These are phyloP conservation scores for Venturia aucupariae DNA, from an alignment of 2,329 filamentous ascomycete genomes.

Conservation along the genomic window DNA sequence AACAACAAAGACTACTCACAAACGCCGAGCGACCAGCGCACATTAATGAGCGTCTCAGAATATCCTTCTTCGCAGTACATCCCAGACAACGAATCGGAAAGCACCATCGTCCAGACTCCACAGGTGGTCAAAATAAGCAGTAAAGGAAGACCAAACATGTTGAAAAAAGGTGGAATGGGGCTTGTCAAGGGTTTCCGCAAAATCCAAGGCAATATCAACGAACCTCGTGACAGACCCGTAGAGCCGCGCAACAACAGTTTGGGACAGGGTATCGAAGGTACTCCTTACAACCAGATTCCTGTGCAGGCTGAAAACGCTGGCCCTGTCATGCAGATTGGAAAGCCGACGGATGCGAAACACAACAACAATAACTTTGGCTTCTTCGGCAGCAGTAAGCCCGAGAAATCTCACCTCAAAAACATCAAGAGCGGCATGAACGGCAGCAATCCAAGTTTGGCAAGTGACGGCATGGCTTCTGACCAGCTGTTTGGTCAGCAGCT, in stretches of 20 bases:
- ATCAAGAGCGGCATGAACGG: constrained; percentile 30
- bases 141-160: constrained; percentile 81
- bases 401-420: constrained; percentile 7
- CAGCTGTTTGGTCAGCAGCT: constrained; percentile 82
- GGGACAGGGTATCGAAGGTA: constrained; percentile 19
- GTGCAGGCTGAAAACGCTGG: constrained; percentile 2
- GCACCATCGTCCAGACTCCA: constrained; percentile 59
- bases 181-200: constrained; percentile 94
- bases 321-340: neutral
- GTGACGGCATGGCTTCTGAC: constrained; percentile 19
- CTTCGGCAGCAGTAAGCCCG: constrained; percentile 4
- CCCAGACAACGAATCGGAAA: constrained; percentile 55
- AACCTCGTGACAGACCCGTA: neutral
- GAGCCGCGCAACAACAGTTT: constrained; percentile 10
- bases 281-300: constrained; percentile 21
- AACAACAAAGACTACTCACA: constrained; percentile 31
- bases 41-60: constrained; percentile 27
- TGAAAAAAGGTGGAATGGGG: constrained; percentile 93
- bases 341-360: neutral
- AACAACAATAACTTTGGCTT: constrained; percentile 13
- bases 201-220: constrained; percentile 34
- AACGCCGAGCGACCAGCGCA: constrained; percentile 33
- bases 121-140: constrained; percentile 83
- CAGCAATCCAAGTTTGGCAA: constrained; percentile 34
- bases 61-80: constrained; percentile 33